These are phyloP conservation scores for Simplicillium aogashimaense DNA, from an alignment of 2,329 filamentous ascomycete genomes.

Conservation along the genomic window DNA sequence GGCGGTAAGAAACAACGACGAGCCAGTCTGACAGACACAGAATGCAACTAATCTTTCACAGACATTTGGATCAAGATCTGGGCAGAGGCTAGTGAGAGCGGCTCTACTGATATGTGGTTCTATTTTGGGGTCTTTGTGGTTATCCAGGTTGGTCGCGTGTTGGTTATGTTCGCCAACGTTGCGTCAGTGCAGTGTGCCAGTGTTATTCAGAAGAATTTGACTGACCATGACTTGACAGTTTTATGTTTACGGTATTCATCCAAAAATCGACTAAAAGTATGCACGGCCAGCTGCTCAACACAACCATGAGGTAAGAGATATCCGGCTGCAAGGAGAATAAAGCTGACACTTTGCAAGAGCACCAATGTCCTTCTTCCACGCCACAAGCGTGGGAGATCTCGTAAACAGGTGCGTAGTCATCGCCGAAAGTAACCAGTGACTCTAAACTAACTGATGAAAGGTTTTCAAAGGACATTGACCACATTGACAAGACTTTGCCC, in stretches of 20 bases:
- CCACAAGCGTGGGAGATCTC: conserved; percentile 27
- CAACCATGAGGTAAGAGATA: conserved; percentile 7
- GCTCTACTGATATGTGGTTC: too few species aligned
- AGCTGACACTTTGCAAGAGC: conserved; percentile 16
- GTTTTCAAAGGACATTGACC: not conserved
- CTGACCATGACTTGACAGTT: not conserved
- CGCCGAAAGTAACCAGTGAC: too few species aligned
- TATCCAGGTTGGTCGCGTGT: too few species aligned
- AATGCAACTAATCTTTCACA: too few species aligned
- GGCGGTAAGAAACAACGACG: too few species aligned
- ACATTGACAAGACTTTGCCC: not conserved
- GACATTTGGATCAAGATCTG: too few species aligned
- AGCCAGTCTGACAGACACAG: too few species aligned
- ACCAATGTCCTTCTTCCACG: conserved; percentile 27
- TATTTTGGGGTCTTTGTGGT: too few species aligned
- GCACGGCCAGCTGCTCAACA: not conserved
- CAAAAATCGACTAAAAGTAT: not conserved
- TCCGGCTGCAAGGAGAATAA: conserved; percentile 5
- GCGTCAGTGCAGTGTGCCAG: not conserved
- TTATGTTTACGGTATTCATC: conserved; percentile 1
- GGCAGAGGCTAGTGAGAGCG: too few species aligned
- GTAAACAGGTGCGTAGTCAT: conserved; percentile 20
- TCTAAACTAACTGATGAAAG: not conserved
- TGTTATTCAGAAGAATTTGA: not conserved
- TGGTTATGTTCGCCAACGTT: too few species aligned